Evolutionary conservation across 1,284 basidiomycete genomes (phyloP).

Genomic region (Agroathelia rolfsii): DNA sequence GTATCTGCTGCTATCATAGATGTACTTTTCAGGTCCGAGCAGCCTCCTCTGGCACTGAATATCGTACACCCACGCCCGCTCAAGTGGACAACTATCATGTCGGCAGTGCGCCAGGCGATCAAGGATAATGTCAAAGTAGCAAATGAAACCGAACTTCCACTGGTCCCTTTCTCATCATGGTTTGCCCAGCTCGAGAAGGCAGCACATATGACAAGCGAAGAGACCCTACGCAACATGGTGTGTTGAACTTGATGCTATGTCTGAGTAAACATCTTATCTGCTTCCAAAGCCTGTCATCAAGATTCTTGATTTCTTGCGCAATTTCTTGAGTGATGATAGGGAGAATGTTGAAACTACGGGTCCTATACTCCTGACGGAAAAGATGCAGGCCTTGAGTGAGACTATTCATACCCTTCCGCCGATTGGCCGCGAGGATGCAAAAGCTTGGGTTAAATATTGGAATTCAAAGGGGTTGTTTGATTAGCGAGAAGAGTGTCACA

Average conservation of each 20-base stretch:
- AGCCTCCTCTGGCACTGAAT: slow-evolving; percentile 18
- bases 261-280: no score
- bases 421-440: slow-evolving; percentile 14
- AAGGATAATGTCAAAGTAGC: slow-evolving; percentile 11
- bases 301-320: slow-evolving; percentile 24
- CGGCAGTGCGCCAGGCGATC: slow-evolving; percentile 15
- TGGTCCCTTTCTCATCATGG: slow-evolving; percentile 24
- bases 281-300: slow-evolving; percentile 28
- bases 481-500: no score
- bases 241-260: no score
- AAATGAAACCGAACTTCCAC: slow-evolving; percentile 12
- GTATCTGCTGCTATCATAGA: slow-evolving; percentile 23
- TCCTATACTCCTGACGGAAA: slow-evolving; percentile 16
- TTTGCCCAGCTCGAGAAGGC: slow-evolving; percentile 16
- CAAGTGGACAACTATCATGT: slow-evolving; percentile 20
- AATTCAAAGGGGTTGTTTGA: slow-evolving; percentile 9
- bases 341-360: no score
- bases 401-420: slow-evolving; percentile 15
- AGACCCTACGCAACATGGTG: slow-evolving; percentile 16
- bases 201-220: slow-evolving; percentile 11
- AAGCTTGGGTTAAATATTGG: slow-evolving; percentile 21
- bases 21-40: slow-evolving; percentile 13
- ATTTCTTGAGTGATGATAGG: slow-evolving; percentile 7
- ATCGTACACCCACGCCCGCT: slow-evolving; percentile 27
- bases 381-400: slow-evolving; percentile 14